Evolutionary conservation across 495 filamentous ascomycete genomes (phyloP).

Genomic region (Tuber microsphaerosporum): DNA sequence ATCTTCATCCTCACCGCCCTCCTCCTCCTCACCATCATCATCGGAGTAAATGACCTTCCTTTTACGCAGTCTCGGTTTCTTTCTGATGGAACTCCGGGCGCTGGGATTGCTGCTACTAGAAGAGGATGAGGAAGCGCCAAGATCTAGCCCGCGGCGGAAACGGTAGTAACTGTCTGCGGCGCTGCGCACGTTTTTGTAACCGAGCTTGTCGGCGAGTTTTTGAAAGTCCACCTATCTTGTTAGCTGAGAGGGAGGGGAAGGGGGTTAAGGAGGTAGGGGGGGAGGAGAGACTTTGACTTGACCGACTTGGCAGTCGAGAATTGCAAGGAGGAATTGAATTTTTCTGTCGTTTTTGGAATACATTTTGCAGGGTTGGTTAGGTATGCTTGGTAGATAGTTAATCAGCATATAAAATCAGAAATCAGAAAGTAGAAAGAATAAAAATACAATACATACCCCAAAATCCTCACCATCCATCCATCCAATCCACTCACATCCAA

Average conservation of each 20-base stretch:
- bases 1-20: neutral
- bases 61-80: neutral
- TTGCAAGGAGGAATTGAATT: constrained; percentile 24
- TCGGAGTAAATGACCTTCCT: constrained; percentile 2
- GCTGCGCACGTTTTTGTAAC: constrained; percentile 33
- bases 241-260: neutral
- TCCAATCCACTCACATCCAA: neutral
- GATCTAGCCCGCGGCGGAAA: constrained; percentile 22
- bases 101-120: constrained; percentile 6
- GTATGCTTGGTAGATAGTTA: neutral
- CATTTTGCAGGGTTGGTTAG: neutral
- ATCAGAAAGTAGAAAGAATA: neutral
- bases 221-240: constrained; percentile 25
- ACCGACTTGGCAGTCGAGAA: constrained; percentile 32
- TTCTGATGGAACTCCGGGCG: neutral
- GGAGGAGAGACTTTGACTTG: constrained; percentile 14
- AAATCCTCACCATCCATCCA: neutral
- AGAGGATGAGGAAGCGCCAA: neutral
- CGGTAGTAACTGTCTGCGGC: constrained; percentile 33
- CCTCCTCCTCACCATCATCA: constrained; percentile 11
- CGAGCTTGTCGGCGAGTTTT: constrained; percentile 29
- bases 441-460: neutral
- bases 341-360: constrained; percentile 17
- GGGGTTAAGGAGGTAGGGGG: too few species aligned
- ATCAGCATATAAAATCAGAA: neutral